Evolutionary conservation across 805 yeast genomes (phyloP), one percentile per base, ranked within the genome.

Genomic region (Kodamaea hsintzibuensis): DNA sequence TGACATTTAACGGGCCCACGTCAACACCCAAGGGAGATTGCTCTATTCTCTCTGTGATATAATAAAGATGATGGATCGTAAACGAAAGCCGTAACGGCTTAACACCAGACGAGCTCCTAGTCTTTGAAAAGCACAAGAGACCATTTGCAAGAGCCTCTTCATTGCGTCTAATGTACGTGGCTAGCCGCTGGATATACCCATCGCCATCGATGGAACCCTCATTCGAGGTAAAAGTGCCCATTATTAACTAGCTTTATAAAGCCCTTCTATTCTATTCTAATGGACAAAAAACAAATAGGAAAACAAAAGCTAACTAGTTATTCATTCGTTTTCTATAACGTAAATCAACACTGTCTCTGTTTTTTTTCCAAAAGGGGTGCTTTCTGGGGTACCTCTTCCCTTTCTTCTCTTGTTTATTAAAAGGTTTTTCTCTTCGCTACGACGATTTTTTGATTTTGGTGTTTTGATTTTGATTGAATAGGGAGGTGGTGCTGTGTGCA

Each of bases 41-140:
- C 71, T 74, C 84, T 68, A 85, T 82, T 50, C 80, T 73, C 42
- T 84, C 88, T n/a, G 82, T 66, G 18, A 85, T 72, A 60, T 80
- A 85, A 62, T 82, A 85, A 27, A 85, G 70, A 63, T 85, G 89
- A 64, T 85, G 90, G 25, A 84, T 70, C 14, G 88, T 83, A 50
- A 85, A 70, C 12, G 82, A 78, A 18, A 85, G 70, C 54, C 88
- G 68, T 12, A 82, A 79, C 0, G 88, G 86, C 60, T 82, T 84
- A 39, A 66, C 63, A 51, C 66, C 70, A 17, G 54, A 42, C 27
- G 63, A 51, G 48, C 44, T 58, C 45, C 62, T 57, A 40, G 58
- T 64, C 58, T 80, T 82, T 59, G 81, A 78, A 62, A 81, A 82
- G 16, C 83, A 81, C 35, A 82, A 68, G 30, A 82, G 69, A 1